Evolutionary conservation across 805 yeast genomes (phyloP), one percentile per base, ranked within the genome.

Genomic region (Lipomyces japonicus): DNA sequence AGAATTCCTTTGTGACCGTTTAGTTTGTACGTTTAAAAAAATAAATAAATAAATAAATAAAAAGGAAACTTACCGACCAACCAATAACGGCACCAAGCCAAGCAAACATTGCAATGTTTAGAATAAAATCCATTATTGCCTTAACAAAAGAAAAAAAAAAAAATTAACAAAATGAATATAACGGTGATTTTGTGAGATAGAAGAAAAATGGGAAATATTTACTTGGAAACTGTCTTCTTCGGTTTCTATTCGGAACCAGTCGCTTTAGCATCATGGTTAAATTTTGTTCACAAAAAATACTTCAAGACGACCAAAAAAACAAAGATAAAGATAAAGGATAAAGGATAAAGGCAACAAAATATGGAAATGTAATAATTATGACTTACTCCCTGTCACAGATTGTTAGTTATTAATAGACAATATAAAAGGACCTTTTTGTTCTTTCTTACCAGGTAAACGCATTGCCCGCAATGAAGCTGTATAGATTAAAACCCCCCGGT

Each of bases 61-160:
- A 9, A 6, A n/a, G 34, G 4, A 12, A 3, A 44, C 48, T 71
- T 46, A 46, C 71, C 24, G 72, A 72, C 90, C 90, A 84, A 1
- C 88, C 89, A 31, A 82, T 72, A 41, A 82, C 76, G 6, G 86
- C 77, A 1, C 89, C 90, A 54, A 83, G 76, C 68, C 82, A 83
- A 25, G 81, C 78, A 60, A 83, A 83, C 58, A 78, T 81, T 4
- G 84, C 77, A 67, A 83, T 73, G 65, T 84, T 84, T 25, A 83
- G 68, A 49, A 82, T 62, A 58, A 82, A 70, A 61, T 84, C 89
- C 48, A 83, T 75, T 16, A 79, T 82, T 0, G 82, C 80, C 26
- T 86, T 79, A 3, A 32, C 22, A 14, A 14, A 21, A 38, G n/a
- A n/a, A n/a, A n/a, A n/a, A n/a, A n/a, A n/a, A n/a, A n/a, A n/a